Base-by-base conservation (phyloP, 345 rosid species). In the Eucalyptus polybractea region DNA sequence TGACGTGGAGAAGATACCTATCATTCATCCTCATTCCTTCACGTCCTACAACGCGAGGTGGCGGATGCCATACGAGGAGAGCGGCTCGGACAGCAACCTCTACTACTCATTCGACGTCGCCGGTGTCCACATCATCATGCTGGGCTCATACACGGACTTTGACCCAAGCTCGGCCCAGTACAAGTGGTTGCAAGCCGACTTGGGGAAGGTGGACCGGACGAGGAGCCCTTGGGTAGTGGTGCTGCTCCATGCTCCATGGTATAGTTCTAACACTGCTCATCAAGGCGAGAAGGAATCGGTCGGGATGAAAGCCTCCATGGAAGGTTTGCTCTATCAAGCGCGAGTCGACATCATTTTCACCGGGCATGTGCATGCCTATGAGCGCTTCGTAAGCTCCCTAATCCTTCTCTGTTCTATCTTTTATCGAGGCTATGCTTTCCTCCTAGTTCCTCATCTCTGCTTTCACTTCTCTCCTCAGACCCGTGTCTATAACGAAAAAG, bases 341-440 rank as follows among this genome's bases (percentile, higher is more conserved):
- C 95, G 97, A 4, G 99, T 96, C 4, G 98, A 96, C 86, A 50
- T 94, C 12, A 94, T 95, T 86, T 94, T 97, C 44, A 94, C 98
- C 2, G 99, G 99, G 6, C 99, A 97, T 89, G 97, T 97, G 14
- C 98, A 96, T 89, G 99, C 98, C 15, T 96, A 96, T 45, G 98
- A 96, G 90, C 96, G 98, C 86, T 97, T 96, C 89, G 98, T 96
- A 93, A 94, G 99, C 88, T 62, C 19, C 19, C 44, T 53, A 81
- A 51, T n/a, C n/a, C 25, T 47, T 21, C 10, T 49, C 67, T 12
- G 15, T 37, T 12, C 83, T 27, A 17, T 67, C 49, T 83, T 87
- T 86, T 31, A 2, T 19, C 25, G 42, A 33, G 37, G 49, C 31
- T 8, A 85, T 89, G 29, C 40, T 53, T 62, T 42, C 31, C 62